Base-by-base conservation (phyloP, 192 early-diverging fungal species). In the Obelidium mucronatum region DNA sequence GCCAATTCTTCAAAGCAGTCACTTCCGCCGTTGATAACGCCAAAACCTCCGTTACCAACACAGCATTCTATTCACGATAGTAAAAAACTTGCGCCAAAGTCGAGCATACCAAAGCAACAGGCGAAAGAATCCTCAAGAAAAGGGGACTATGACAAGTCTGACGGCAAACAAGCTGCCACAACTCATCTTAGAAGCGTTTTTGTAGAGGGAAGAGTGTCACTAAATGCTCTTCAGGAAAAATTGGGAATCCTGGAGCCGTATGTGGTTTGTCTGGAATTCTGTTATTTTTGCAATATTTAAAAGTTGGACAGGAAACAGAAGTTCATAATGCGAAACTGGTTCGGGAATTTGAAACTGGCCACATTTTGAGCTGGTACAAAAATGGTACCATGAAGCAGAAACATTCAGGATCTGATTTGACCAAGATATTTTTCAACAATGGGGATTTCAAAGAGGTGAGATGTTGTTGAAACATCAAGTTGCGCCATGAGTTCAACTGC, bases 381-480 rank as follows among this genome's bases (percentile, higher is more conserved):
- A 80, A 83, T 37, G 69, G 75, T 30, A 79, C 74, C 11, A 77
- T 75, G 28, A 83, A 83, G 67, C 48, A 59, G 36, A 53, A 42
- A 37, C 75, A 61, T 19, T 4, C 66, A 26, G 64, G 67, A 24
- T 67, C 56, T 40, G 13, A 22, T 22, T 3, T 64, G 3, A 62
- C 39, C 8, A 67, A 66, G 3, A 42, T 78, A 6, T 73, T 63
- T 51, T 80, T 77, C 58, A 69, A 34, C n/a, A 83, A 81, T 44
- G 82, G 82, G 44, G 82, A 83, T 62, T 64, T 37, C 24, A 83
- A 83, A 54, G 67, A 44, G 61, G 78, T 80, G 24, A 39, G 73
- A n/a, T 13, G 13, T 17, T 26, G 58, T 13, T 26, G 13, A 26
- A 17, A 60, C 28, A 13, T 60, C 58, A n/a, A 60, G 8, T 17